Evolutionary conservation across 306 rosid species (phyloP).

Genomic region (Cicer cuneatum): DNA sequence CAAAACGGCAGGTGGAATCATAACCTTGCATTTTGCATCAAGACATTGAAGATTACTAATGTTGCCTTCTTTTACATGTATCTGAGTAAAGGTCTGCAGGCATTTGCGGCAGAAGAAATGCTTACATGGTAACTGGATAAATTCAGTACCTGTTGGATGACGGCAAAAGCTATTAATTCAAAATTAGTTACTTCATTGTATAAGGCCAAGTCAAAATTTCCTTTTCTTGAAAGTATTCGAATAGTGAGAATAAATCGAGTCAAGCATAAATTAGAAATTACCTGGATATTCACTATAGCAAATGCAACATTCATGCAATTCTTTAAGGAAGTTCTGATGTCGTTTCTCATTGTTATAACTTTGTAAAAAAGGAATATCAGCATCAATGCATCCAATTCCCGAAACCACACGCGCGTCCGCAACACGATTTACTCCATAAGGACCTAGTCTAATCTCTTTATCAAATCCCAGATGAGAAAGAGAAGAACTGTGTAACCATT

Average conservation of each 20-base stretch:
- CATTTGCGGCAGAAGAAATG: slow-evolving; percentile 89
- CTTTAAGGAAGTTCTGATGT: slow-evolving; percentile 65
- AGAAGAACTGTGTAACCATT: slow-evolving; percentile 75
- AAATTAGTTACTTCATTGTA: too few relatives aligned
- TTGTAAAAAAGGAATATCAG: slow-evolving; percentile 67
- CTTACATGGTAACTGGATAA: slow-evolving; percentile 71
- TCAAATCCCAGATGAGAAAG: slow-evolving; percentile 73
- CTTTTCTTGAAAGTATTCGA: too few relatives aligned
- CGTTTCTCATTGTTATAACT: slow-evolving; percentile 67
- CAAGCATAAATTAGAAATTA: slow-evolving; percentile 46
- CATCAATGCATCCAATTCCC: slow-evolving; percentile 60
- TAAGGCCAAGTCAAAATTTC: too few relatives aligned
- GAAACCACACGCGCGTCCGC: slow-evolving; percentile 72
- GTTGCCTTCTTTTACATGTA: slow-evolving; percentile 89
- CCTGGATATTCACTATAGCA: slow-evolving; percentile 83
- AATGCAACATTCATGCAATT: slow-evolving; percentile 77
- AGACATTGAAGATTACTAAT: slow-evolving; percentile 75
- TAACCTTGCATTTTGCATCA: slow-evolving; percentile 65
- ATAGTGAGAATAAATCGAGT: neutral
- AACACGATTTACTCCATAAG: slow-evolving; percentile 54
- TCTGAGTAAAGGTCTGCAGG: slow-evolving; percentile 74
- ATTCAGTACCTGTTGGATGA: slow-evolving; percentile 62
- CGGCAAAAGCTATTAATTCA: slow-evolving; percentile 28
- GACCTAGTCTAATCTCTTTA: slow-evolving; percentile 70
- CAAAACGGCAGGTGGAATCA: slow-evolving; percentile 77